phyloP scores from a whole-genome alignment of 768 basidiomycete species.

The Lactarius sanguifluus region DNA sequence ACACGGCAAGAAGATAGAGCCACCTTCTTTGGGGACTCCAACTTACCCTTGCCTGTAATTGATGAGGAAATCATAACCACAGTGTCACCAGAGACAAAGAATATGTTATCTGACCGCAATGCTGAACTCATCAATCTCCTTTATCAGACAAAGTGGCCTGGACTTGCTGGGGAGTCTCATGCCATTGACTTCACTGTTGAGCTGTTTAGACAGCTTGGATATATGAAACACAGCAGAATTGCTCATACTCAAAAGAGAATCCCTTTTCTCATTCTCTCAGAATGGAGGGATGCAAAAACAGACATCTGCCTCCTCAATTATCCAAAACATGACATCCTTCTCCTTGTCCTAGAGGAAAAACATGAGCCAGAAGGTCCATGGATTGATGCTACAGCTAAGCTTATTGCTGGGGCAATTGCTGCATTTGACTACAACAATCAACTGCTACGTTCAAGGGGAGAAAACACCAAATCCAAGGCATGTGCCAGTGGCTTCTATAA shows the following conservation, averaged over 20 bases:
- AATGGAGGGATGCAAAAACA: neutral
- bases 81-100: neutral
- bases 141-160: neutral
- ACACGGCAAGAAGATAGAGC: neutral
- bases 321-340: conserved; percentile 10
- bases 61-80: neutral
- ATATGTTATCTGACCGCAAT: neutral
- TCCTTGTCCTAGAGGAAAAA: conserved; percentile 21
- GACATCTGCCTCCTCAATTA: conserved; percentile 14
- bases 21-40: neutral
- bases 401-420: neutral
- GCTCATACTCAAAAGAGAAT: neutral
- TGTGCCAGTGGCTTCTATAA: neutral
- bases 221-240: neutral
- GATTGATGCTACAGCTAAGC: neutral
- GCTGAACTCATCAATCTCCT: neutral
- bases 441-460: neutral
- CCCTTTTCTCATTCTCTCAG: conserved; percentile 2
- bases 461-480: neutral
- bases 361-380: neutral
- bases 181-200: conserved; percentile 14
- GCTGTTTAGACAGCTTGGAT: conserved; percentile 5
- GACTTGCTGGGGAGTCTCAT: neutral
- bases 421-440: neutral
- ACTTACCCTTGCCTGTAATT: neutral